Percentiles rank a stretch among this genome's conserved stretches.
Conservation (phyloP, 352 stramenopile genomes). For the Vaucheria bursata region DNA sequence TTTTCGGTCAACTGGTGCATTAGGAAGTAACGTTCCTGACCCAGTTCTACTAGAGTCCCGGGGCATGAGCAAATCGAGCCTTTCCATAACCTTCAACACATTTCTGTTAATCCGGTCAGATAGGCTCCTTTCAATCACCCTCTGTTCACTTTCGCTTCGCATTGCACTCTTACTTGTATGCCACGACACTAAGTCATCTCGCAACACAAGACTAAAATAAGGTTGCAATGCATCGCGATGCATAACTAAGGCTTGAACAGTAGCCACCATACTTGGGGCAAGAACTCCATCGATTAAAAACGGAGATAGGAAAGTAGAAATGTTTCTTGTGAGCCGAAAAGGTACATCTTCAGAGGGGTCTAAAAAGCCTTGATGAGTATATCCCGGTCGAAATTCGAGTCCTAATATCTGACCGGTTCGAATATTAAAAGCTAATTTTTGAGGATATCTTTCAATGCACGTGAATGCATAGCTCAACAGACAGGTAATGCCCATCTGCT, state of each 20-base stretch:
- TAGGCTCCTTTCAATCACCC: slow-evolving; percentile 38
- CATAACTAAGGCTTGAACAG: background rate
- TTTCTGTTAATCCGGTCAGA: slow-evolving; percentile 45
- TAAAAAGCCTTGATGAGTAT: slow-evolving; percentile 46
- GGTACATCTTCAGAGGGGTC: slow-evolving; percentile 46
- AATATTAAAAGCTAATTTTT: slow-evolving; percentile 32
- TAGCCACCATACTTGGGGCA: slow-evolving; percentile 1
- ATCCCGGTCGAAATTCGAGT: slow-evolving; percentile 38
- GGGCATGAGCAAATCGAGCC: slow-evolving; percentile 27
- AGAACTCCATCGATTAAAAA: slow-evolving; percentile 44
- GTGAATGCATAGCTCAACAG: slow-evolving; percentile 39
- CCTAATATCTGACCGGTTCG: slow-evolving; percentile 31
- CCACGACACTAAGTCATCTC: slow-evolving; percentile 47
- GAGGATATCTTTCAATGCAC: slow-evolving; percentile 27
- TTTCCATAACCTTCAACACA: slow-evolving; percentile 38
- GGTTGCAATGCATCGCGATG: background rate
- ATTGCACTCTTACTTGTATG: slow-evolving; percentile 39
- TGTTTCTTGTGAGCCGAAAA: slow-evolving; percentile 47
- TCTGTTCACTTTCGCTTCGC: slow-evolving; percentile 13
- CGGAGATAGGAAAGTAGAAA: slow-evolving; percentile 46
- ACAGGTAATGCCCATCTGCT: slow-evolving; percentile 29
- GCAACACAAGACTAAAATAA: slow-evolving; percentile 20
- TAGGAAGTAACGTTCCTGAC: too few species aligned
- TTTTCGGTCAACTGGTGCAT: slow-evolving; percentile 22
- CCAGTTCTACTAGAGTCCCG: background rate